A percentile compares a stretch with the other conserved stretches of the same genome.
Evolutionary conservation across 495 filamentous ascomycete species (phyloP).

Genomic region (Penicillium steckii): DNA sequence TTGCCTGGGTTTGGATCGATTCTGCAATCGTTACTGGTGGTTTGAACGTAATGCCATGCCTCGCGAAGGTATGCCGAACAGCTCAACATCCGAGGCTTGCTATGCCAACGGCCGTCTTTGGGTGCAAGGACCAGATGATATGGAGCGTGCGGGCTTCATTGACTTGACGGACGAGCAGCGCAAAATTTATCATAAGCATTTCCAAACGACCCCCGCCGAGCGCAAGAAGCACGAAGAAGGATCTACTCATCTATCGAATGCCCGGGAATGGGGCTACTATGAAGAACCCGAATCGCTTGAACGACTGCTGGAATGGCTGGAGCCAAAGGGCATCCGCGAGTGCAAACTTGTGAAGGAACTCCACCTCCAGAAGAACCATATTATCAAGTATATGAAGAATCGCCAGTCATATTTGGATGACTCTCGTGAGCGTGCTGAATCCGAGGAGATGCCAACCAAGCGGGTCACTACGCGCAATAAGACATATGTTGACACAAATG

Average conservation of each 20-base stretch:
- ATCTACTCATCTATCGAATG: conserved; percentile 69
- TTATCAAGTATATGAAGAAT: conserved; percentile 75
- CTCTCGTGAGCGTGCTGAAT: conserved; percentile 51
- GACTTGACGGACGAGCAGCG: conserved; percentile 69
- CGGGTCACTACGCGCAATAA: conserved; percentile 78
- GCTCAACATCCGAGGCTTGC: conserved; percentile 79
- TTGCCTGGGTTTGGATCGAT: conserved; percentile 86
- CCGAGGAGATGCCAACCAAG: conserved; percentile 57
- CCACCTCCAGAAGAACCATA: conserved; percentile 70
- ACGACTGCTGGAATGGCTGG: conserved; percentile 81
- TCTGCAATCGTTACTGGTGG: conserved; percentile 99
- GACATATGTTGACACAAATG: conserved; percentile 57
- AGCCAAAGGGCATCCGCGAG: conserved; percentile 79
- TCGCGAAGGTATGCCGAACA: conserved; percentile 80
- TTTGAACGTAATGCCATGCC: conserved; percentile 99
- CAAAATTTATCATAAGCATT: conserved; percentile 58
- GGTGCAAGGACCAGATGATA: conserved; percentile 92
- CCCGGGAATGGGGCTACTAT: conserved; percentile 87
- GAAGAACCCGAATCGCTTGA: conserved; percentile 76
- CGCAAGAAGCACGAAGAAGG: conserved; percentile 88
- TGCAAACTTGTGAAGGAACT: conserved; percentile 83
- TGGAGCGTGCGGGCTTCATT: conserved; percentile 83
- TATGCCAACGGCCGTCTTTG: conserved; percentile 95
- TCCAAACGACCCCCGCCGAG: conserved; percentile 78
- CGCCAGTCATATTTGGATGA: conserved; percentile 67